Base-by-base conservation (phyloP, 2,329 filamentous ascomycete species). In the Ceratocystis alfenasii region DNA sequence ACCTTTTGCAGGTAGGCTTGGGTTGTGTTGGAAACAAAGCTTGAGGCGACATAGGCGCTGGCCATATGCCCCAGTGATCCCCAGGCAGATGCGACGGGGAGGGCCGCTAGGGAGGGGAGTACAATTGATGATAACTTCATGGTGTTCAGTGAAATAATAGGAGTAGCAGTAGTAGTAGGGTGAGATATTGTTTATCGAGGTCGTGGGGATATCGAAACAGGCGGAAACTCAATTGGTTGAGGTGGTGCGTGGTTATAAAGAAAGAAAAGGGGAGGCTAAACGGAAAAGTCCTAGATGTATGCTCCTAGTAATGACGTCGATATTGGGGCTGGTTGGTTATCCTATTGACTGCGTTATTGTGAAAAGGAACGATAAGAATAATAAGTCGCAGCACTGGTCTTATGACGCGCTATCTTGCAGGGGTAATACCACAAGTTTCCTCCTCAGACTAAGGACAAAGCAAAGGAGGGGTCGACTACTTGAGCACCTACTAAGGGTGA, bases 51-150 rank as follows among this genome's bases (percentile, higher is more conserved):
- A 71, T 85, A 86, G 53, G 83, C 85, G 6, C 86, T 81, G 3
- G 85, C 84, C 71, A 86, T 83, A 73, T 88, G 85, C 1, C 85
- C 85, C 65, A 87, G 78, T 68, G 81, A 74, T 68, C 77, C 77
- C 77, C 77, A 79, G 64, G 76, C 77, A 55, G 72, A 69, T 3
- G 72, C 74, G 22, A 71, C 70, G 8, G 75, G 76, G 30, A 75
- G 66, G 66, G 72, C 72, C 55, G 74, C 71, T 46, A 76, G 70
- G 41, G 65, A 59, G 63, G 72, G 70, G 64, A 76, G 57, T 46
- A 71, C 67, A 62, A 70, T 67, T n/a, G 74, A 72, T 50, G 74
- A 72, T 57, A 73, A 57, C 72, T 73, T 76, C 75, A 76, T 76
- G 63, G 25, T 71, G 33, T 12, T 36, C 2, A 3, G 33, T 3